Evolutionary conservation across 83 land plant species (phyloP).

Genomic region (Picea engelmannii): DNA sequence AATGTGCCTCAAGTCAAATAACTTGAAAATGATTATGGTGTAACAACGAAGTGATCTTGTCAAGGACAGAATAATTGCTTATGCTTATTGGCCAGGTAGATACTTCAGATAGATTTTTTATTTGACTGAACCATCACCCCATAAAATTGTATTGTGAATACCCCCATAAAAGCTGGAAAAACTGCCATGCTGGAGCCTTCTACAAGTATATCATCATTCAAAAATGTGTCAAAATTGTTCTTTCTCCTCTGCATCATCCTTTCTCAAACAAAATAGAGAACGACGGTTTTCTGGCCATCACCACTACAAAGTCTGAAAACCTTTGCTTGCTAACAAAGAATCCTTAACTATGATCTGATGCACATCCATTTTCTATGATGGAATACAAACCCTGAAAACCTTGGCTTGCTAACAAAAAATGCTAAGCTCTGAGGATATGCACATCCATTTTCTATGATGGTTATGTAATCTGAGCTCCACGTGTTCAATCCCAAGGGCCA

Average conservation of each 20-base stretch:
- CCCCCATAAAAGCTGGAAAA: neutral
- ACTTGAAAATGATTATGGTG: neutral
- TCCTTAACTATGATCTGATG: neutral
- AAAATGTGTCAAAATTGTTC: neutral
- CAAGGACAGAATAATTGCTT: neutral
- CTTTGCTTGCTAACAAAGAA: neutral
- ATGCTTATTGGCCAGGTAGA: neutral
- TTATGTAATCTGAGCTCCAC: neutral
- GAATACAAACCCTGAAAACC: constrained; percentile 8
- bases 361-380: constrained; percentile 2
- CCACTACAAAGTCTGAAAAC: constrained; percentile 1
- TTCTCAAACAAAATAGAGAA: neutral
- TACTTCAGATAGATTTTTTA: constrained; percentile 1
- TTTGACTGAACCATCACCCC: neutral
- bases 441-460: constrained; percentile 8
- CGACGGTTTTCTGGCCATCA: neutral
- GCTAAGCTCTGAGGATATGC: neutral
- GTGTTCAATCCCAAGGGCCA: neutral
- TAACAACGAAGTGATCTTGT: neutral
- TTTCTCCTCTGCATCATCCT: constrained; percentile 11
- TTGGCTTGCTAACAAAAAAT: neutral
- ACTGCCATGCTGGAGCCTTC: neutral
- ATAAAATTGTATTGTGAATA: neutral
- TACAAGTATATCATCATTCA: neutral
- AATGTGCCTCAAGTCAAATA: neutral